Percentiles rank a stretch among this genome's conserved stretches.
Evolutionary conservation across 1,284 basidiomycete species (phyloP).

Genomic region (Coriolopsis trogii): DNA sequence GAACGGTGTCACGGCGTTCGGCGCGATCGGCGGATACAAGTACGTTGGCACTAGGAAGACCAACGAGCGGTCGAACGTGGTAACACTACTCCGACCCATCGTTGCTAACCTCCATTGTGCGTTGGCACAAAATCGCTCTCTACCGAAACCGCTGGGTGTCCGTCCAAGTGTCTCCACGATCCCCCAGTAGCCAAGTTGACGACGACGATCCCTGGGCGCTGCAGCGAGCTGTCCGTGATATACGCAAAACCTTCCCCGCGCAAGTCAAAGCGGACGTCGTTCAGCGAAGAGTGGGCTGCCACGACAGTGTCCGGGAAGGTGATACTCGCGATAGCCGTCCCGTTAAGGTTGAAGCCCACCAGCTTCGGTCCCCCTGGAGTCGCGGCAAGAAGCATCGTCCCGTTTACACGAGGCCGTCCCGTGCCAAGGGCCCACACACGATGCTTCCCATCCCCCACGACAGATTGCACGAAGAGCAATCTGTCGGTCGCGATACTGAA

Average conservation of each 20-base stretch:
- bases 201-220: constrained; percentile 31
- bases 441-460: constrained; percentile 32
- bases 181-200: constrained; percentile 33
- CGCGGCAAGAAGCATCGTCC: constrained; percentile 27
- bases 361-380: constrained; percentile 35
- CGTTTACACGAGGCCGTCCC: constrained; percentile 28
- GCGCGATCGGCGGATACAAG: constrained; percentile 17
- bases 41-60: constrained; percentile 11
- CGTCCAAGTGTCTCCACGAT: constrained; percentile 36
- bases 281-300: constrained; percentile 32
- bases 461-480: constrained; percentile 33
- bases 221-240: constrained; percentile 32
- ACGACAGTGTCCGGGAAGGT: constrained; percentile 32
- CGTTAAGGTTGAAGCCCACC: constrained; percentile 34
- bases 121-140: constrained; percentile 28
- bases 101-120: constrained; percentile 26
- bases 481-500: constrained; percentile 30
- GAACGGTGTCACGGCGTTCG: constrained; percentile 20
- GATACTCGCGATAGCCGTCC: constrained; percentile 31
- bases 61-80: background rate
- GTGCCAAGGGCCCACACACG: constrained; percentile 37
- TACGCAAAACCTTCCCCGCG: constrained; percentile 34
- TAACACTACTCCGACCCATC: background rate
- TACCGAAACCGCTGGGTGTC: constrained; percentile 21
- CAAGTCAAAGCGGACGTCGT: constrained; percentile 36